These are phyloP conservation scores for Alternaria incomplexa DNA, from an alignment of 2,329 filamentous ascomycete genomes.

Conservation along the genomic window DNA sequence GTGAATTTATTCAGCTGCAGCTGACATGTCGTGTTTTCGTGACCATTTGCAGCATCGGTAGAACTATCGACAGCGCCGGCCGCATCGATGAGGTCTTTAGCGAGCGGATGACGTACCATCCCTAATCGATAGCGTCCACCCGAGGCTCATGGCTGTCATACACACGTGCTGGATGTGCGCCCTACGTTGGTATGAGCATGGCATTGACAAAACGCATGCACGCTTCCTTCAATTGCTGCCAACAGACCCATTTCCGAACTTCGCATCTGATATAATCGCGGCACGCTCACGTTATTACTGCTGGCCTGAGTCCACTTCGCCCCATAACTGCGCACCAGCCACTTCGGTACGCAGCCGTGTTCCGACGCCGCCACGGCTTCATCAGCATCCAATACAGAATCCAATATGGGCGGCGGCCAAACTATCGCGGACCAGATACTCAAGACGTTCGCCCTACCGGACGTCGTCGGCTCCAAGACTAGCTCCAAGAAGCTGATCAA, in stretches of 20 bases:
- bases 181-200: not conserved
- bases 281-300: not conserved
- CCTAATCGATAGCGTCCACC: slow-evolving; percentile 12
- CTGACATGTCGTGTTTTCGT: not conserved
- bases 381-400: slow-evolving; percentile 23
- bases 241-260: not conserved
- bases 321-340: slow-evolving; percentile 15
- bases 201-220: not conserved
- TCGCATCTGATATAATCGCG: slow-evolving; percentile 19
- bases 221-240: not conserved
- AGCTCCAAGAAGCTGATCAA: slow-evolving; percentile 45
- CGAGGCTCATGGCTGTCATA: slow-evolving; percentile 1
- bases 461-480: slow-evolving; percentile 36
- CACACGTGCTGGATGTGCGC: slow-evolving; percentile 1
- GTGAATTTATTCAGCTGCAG: not conserved
- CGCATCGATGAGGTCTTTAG: slow-evolving; percentile 1
- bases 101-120: slow-evolving; percentile 13
- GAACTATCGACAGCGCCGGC: not conserved
- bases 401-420: slow-evolving; percentile 16
- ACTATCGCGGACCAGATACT: slow-evolving; percentile 14
- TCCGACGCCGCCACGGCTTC: slow-evolving; percentile 12
- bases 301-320: not conserved
- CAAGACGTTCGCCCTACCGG: slow-evolving; percentile 33
- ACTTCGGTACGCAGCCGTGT: slow-evolving; percentile 7
- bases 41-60: not conserved